Evolutionary conservation across 2,329 filamentous ascomycete genomes (phyloP).

Genomic region (Alternaria infectoria): DNA sequence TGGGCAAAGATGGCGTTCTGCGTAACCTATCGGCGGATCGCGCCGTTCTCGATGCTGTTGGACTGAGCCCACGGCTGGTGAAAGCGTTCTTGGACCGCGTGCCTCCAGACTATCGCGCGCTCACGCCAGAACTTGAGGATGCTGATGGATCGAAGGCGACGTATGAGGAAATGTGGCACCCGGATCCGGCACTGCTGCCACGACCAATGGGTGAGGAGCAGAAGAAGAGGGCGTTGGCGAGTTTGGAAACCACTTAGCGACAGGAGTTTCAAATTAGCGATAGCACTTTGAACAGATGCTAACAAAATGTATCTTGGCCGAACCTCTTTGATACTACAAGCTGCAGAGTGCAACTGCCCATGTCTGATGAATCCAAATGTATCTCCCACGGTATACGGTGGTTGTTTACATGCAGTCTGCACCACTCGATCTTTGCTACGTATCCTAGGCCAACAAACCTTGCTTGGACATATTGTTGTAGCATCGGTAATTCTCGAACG

Average conservation of each 20-base stretch:
- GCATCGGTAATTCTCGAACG: too few relatives aligned
- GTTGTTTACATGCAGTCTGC: too few relatives aligned
- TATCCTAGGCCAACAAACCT: too few relatives aligned
- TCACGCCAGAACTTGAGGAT: background rate
- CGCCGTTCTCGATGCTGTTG: background rate
- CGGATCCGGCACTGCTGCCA: background rate
- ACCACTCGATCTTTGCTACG: too few relatives aligned
- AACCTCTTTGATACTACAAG: too few relatives aligned
- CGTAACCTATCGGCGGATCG: background rate
- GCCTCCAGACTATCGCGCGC: background rate
- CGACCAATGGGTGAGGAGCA: background rate
- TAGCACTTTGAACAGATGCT: too few relatives aligned
- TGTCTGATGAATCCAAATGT: too few relatives aligned
- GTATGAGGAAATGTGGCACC: background rate
- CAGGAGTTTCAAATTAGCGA: too few relatives aligned
- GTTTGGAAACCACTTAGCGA: background rate
- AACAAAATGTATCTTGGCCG: too few relatives aligned
- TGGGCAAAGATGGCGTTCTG: background rate
- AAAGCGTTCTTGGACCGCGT: background rate
- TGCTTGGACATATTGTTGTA: too few relatives aligned
- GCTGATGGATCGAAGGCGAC: background rate
- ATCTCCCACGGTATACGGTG: too few relatives aligned
- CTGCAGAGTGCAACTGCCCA: too few relatives aligned
- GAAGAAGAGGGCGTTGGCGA: background rate
- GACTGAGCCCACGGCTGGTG: background rate